Conservation (phyloP, 2,329 filamentous ascomycete genomes). For the Ophiocordyceps camponoti-saundersi region DNA sequence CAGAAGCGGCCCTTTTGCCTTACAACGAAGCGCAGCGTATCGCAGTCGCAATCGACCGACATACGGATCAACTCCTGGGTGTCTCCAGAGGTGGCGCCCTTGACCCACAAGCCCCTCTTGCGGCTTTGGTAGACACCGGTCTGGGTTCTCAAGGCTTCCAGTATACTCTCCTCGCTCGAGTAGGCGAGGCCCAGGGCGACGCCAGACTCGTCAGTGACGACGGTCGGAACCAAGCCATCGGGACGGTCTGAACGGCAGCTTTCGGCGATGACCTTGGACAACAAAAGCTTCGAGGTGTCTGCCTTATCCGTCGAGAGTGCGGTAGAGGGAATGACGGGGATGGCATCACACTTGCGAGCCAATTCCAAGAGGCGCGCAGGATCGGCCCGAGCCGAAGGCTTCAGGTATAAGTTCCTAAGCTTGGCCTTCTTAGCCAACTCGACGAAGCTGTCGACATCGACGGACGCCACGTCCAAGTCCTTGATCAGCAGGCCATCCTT, state of each 20-base stretch:
- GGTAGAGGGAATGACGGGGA: slow-evolving; percentile 60
- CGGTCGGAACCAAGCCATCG: slow-evolving; percentile 74
- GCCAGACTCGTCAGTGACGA: slow-evolving; percentile 80
- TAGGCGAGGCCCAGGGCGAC: slow-evolving; percentile 80
- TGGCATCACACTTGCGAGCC: slow-evolving; percentile 34
- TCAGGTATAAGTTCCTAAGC: slow-evolving; percentile 30
- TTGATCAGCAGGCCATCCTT: slow-evolving; percentile 34
- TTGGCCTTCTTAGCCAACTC: slow-evolving; percentile 27
- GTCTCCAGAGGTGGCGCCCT: slow-evolving; percentile 87
- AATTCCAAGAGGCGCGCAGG: slow-evolving; percentile 28
- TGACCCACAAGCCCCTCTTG: slow-evolving; percentile 91
- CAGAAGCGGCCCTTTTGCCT: slow-evolving; percentile 88
- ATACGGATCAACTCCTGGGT: slow-evolving; percentile 77
- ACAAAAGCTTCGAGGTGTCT: slow-evolving; percentile 32
- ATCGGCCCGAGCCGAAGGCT: slow-evolving; percentile 27
- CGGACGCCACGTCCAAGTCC: slow-evolving; percentile 27
- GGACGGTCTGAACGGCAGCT: slow-evolving; percentile 66
- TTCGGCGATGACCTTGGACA: slow-evolving; percentile 56
- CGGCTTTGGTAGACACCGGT: slow-evolving; percentile 87
- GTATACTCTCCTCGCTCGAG: slow-evolving; percentile 79
- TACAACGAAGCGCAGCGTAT: slow-evolving; percentile 81
- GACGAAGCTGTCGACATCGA: slow-evolving; percentile 24
- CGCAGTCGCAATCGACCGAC: slow-evolving; percentile 80
- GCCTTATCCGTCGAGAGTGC: slow-evolving; percentile 51
- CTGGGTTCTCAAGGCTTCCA: slow-evolving; percentile 64